Evolutionary conservation across 805 yeast genomes (phyloP).

Genomic region (Grigorovia humatica): DNA sequence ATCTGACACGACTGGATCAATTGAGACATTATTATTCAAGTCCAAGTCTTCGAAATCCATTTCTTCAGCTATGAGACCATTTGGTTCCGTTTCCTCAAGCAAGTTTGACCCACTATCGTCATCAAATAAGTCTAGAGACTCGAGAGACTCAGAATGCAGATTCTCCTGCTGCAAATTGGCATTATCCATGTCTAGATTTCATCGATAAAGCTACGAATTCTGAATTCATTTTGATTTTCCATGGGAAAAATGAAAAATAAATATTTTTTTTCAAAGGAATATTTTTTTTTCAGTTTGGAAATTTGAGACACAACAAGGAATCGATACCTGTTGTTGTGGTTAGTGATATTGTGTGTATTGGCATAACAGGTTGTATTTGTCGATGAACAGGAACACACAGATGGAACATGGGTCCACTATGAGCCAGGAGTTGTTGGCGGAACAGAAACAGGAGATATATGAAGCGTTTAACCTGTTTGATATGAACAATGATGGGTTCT

Average conservation of each 20-base stretch:
- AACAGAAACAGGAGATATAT: slow-evolving; percentile 81
- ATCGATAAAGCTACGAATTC: background rate
- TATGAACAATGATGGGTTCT: slow-evolving; percentile 78
- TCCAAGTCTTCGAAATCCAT: background rate
- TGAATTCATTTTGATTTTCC: background rate
- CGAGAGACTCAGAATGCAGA: background rate
- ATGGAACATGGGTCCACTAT: background rate
- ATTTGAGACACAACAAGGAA: background rate
- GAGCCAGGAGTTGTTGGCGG: slow-evolving; percentile 58
- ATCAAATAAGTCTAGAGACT: background rate
- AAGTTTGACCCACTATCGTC: background rate
- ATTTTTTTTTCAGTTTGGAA: too few species aligned
- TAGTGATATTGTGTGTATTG: too few species aligned
- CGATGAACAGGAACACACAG: background rate
- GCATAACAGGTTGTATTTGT: too few species aligned
- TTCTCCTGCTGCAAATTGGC: background rate
- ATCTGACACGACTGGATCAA: background rate
- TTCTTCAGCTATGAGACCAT: background rate
- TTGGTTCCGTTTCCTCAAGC: background rate
- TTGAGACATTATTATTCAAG: background rate
- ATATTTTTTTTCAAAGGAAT: too few species aligned
- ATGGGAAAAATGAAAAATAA: background rate
- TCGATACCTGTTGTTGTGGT: too few species aligned
- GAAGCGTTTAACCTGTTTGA: slow-evolving; percentile 91
- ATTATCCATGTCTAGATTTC: background rate